Base-by-base conservation (phyloP, 192 early-diverging fungal species). In the Dissophora ornata region DNA sequence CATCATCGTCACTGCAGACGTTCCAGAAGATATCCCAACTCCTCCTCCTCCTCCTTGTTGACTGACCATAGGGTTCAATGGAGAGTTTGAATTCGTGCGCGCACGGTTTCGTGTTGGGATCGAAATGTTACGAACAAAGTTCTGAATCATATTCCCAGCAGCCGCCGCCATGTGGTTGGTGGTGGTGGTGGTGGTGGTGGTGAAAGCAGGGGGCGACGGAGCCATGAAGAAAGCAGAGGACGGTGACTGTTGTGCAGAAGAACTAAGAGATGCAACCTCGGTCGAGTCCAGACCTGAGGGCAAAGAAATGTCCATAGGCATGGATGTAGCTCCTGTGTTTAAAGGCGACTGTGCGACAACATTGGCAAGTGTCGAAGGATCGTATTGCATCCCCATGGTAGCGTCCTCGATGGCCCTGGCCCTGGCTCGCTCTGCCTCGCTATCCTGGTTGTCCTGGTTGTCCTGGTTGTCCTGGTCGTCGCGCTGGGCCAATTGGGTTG, bases 11-110 rank as follows among this genome's bases (percentile, higher is more conserved):
- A 44, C 22, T 55, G 53, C 45, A 54, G 50, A 11, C 8, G 30
- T 13, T n/a, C n/a, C n/a, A n/a, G n/a, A n/a, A n/a, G n/a, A n/a
- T n/a, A n/a, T n/a, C n/a, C n/a, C n/a, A n/a, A n/a, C n/a, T n/a
- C n/a, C 29, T 44, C 18, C 25, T 26, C 42, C 5, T 32, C 26
- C 11, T 26, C 13, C 19, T 28, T 30, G 49, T 10, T 49, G 40
- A 21, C 66, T 54, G 7, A 65, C 34, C 50, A 75, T 48, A 5
- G 62, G 57, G 22, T 75, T 75, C 15, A 67, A 51, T 12, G 57
- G 57, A 7, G 73, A 77, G 42, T 62, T 77, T 1, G 73, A 77
- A 36, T 67, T 77, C 45, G 73, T 67, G 21, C 73, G 62, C 24
- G 46, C 57, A 10, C 73, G 58, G 22, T 48, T 60, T 10, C 73